Evolutionary conservation across 2,329 filamentous ascomycete species (phyloP).

Genomic region (Ilyonectria destructans): DNA sequence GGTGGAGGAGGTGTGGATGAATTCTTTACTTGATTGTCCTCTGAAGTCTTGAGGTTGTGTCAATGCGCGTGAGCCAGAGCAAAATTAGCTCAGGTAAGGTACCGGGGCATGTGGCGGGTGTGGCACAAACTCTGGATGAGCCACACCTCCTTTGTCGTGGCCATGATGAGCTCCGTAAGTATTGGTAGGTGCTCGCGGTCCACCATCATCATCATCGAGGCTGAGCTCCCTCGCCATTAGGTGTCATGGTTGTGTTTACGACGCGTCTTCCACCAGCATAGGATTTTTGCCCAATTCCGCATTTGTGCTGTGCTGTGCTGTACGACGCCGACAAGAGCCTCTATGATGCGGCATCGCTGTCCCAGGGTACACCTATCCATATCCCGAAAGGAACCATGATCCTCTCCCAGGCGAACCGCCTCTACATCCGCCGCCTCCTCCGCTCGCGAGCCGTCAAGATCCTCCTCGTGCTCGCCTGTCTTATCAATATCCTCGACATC

Average conservation of each 20-base stretch:
- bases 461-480: constrained; percentile 53
- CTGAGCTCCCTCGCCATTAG: constrained; percentile 12
- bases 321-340: constrained; percentile 10
- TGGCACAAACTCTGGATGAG: constrained; percentile 2
- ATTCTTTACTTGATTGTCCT: constrained; percentile 14
- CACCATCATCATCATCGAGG: too few relatives aligned
- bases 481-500: constrained; percentile 59
- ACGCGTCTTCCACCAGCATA: constrained; percentile 12
- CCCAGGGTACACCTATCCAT: constrained; percentile 32
- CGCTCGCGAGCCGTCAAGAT: constrained; percentile 56
- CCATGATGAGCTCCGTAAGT: background rate
- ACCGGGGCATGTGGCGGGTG: background rate
- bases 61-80: background rate
- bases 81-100: background rate
- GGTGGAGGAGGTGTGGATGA: constrained; percentile 12
- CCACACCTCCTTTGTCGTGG: constrained; percentile 7
- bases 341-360: constrained; percentile 46
- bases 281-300: background rate
- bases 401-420: constrained; percentile 49
- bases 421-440: constrained; percentile 57
- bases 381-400: constrained; percentile 48
- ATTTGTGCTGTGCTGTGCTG: constrained; percentile 7
- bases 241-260: constrained; percentile 17
- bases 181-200: background rate
- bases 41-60: background rate